A percentile compares a stretch with the other conserved stretches of the same genome.
Evolutionary conservation across 352 stramenopile species (phyloP).

Genomic region (Elongisporangium prolatum): DNA sequence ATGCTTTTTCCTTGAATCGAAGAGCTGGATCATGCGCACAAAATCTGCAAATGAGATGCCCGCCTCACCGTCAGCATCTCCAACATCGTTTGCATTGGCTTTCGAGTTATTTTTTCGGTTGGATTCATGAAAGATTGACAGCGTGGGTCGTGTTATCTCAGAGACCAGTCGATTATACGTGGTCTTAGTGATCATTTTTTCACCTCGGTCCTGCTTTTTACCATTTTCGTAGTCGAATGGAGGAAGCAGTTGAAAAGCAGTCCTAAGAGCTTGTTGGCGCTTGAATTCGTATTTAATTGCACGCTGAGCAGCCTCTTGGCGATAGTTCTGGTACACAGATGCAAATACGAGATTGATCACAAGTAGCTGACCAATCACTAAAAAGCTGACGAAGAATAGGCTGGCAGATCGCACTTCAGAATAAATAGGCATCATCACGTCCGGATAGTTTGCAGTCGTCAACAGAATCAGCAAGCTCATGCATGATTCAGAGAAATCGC

Average conservation of each 20-base stretch:
- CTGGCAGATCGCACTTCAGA: slow-evolving; percentile 26
- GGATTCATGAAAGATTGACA: slow-evolving; percentile 26
- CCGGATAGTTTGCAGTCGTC: slow-evolving; percentile 81
- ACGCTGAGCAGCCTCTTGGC: slow-evolving; percentile 30
- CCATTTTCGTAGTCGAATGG: not conserved
- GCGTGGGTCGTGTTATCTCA: slow-evolving; percentile 21
- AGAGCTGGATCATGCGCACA: slow-evolving; percentile 21
- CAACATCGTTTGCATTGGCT: not conserved
- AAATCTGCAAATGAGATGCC: slow-evolving; percentile 13
- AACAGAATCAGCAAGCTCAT: slow-evolving; percentile 65
- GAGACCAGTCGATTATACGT: slow-evolving; percentile 24
- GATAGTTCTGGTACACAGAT: slow-evolving; percentile 70
- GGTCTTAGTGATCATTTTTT: slow-evolving; percentile 21
- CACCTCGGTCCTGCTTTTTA: not conserved
- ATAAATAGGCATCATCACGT: slow-evolving; percentile 79
- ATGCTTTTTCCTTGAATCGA: slow-evolving; percentile 16
- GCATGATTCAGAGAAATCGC: slow-evolving; percentile 37
- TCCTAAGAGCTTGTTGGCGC: slow-evolving; percentile 40
- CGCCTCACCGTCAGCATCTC: not conserved
- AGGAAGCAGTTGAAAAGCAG: slow-evolving; percentile 41
- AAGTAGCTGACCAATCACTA: slow-evolving; percentile 67
- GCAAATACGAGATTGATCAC: slow-evolving; percentile 81
- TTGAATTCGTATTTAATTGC: slow-evolving; percentile 22
- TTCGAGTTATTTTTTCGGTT: slow-evolving; percentile 5
- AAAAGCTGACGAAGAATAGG: slow-evolving; percentile 69